A percentile compares a stretch with the other conserved stretches of the same genome.
phyloP scores from a whole-genome alignment of 805 yeast species.

The Zygosaccharomyces lentus region DNA sequence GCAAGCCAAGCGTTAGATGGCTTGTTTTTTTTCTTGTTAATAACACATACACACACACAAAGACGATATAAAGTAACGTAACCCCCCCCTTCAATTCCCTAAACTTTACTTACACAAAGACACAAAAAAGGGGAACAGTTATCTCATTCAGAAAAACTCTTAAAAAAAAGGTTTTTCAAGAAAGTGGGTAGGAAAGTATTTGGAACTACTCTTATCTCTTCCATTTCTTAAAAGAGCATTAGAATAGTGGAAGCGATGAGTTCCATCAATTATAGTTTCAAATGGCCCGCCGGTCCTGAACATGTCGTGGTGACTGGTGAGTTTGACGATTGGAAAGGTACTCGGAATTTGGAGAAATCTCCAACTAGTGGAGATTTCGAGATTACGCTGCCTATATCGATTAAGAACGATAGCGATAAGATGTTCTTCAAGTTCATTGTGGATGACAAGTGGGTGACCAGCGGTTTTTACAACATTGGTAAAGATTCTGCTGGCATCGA shows the following conservation, averaged over 20 bases:
- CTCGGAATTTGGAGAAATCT: slow-evolving; percentile 56
- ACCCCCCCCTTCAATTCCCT: neutral
- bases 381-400: slow-evolving; percentile 51
- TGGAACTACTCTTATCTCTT: neutral
- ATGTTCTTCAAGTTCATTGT: slow-evolving; percentile 57
- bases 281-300: slow-evolving; percentile 48
- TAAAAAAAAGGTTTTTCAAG: neutral
- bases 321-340: slow-evolving; percentile 63
- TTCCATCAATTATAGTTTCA: slow-evolving; percentile 27
- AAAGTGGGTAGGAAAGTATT: neutral
- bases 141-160: neutral
- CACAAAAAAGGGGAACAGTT: neutral
- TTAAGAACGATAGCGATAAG: slow-evolving; percentile 33
- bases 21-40: neutral
- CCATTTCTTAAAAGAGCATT: neutral
- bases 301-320: slow-evolving; percentile 67
- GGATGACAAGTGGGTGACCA: slow-evolving; percentile 60
- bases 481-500: slow-evolving; percentile 40
- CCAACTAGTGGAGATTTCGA: slow-evolving; percentile 54
- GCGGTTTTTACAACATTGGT: slow-evolving; percentile 39
- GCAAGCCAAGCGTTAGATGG: neutral
- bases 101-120: neutral
- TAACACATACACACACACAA: too few relatives aligned
- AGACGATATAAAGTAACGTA: neutral
- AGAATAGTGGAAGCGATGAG: neutral